Percentiles rank a stretch among this genome's conserved stretches.
Evolutionary conservation across 208 protist genomes (phyloP).

Genomic region (Wallacemonas collosoma): DNA sequence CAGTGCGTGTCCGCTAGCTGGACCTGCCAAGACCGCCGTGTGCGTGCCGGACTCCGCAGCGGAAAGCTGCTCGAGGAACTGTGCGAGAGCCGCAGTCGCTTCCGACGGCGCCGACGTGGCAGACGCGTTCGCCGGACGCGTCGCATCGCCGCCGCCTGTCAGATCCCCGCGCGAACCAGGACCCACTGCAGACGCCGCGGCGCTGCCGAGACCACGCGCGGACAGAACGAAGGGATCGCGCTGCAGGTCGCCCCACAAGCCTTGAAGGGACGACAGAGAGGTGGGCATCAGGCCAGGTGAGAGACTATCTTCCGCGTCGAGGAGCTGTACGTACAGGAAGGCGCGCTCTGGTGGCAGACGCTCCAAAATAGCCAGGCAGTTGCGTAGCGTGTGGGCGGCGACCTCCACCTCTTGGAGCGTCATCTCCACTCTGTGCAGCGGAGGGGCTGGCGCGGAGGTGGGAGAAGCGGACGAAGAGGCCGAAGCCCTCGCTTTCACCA

Average conservation of each 20-base stretch:
- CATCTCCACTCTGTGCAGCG: neutral
- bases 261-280: conserved; percentile 52
- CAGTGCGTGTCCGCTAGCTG: neutral
- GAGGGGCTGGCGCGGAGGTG: no score
- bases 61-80: conserved; percentile 52
- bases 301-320: conserved; percentile 39
- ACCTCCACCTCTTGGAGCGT: conserved; percentile 37
- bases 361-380: conserved; percentile 61
- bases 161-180: neutral
- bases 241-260: conserved; percentile 43
- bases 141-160: neutral
- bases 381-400: conserved; percentile 55
- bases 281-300: conserved; percentile 34
- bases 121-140: neutral
- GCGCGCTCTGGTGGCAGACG: conserved; percentile 44
- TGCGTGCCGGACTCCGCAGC: conserved; percentile 1
- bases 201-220: neutral
- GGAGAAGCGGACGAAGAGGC: neutral
- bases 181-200: neutral
- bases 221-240: conserved; percentile 22
- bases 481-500: neutral
- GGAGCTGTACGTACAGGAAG: conserved; percentile 52
- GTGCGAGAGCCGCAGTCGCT: conserved; percentile 32
- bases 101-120: neutral
- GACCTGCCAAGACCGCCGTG: neutral